A percentile compares a stretch with the other conserved stretches of the same genome.
phyloP scores from a whole-genome alignment of 1,139 yeast genomes.

The Nakaseomyces bracarensis region DNA sequence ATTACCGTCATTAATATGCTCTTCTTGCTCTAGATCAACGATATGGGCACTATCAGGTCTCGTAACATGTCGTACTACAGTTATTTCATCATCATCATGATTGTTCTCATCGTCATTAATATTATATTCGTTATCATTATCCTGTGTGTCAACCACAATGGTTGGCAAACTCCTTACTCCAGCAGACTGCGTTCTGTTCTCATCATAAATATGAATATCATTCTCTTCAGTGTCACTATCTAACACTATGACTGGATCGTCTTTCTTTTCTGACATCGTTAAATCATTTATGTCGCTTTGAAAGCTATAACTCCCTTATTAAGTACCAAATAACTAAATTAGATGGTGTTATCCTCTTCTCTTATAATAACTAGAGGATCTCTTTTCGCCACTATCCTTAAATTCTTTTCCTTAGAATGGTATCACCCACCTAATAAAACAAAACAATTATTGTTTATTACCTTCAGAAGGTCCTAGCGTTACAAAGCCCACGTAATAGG shows the following conservation, averaged over 20 bases:
- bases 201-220: constrained; percentile 8
- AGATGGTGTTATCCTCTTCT: not conserved
- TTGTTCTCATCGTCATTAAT: not conserved
- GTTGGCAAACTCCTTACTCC: constrained; percentile 16
- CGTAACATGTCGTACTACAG: constrained; percentile 18
- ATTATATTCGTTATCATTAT: constrained; percentile 11
- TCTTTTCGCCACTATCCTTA: not conserved
- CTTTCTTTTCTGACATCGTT: not conserved
- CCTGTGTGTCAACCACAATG: constrained; percentile 15
- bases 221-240: constrained; percentile 28
- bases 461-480: too few relatives aligned
- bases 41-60: not conserved
- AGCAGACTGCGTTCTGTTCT: constrained; percentile 11
- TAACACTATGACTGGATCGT: constrained; percentile 20
- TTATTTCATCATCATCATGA: constrained; percentile 19
- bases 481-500: too few relatives aligned
- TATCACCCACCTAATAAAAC: too few relatives aligned
- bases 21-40: not conserved
- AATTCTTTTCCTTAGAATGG: not conserved
- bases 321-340: too few relatives aligned
- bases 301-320: too few relatives aligned
- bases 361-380: too few relatives aligned
- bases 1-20: not conserved
- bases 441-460: too few relatives aligned
- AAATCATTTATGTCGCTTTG: not conserved